Evolutionary conservation across 108 stramenopile species (phyloP), one percentile per base, ranked within the genome.

Genomic region (Schizochytrium sp.): DNA sequence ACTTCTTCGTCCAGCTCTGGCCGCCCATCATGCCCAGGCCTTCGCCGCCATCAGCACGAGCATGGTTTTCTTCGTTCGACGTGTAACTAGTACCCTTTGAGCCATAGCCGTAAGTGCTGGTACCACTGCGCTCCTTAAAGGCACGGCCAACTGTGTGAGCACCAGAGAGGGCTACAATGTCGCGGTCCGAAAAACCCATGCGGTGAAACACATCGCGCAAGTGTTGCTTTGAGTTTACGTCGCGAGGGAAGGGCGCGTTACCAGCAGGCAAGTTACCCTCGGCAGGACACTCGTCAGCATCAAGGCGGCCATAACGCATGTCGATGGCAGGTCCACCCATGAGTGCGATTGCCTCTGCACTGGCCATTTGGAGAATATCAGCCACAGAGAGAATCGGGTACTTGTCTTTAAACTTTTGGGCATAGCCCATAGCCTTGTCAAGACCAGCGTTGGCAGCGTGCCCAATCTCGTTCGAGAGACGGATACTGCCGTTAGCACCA

Each of bases 131-230:
- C 87, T 97, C 96, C 5, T 95, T 95, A 93, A 98, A 97, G 93
- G 97, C 97, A 3, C 96, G 93, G 12, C 98, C 97, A 72, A 99
- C 93, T 55, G 98, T 96, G 92, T 99, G 99, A 0, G 98, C 99
- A n/a, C 99, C 99, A 53, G 94, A 88, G 1, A 99, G 93, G 3
- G 98, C 97, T 17, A 99, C 99, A 91, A 98, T 98, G 91, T 99
- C 98, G 47, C 93, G 91, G 87, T 98, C 98, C 89, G 91, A 91
- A 90, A 98, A 97, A 17, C 98, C 97, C 97, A 98, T 97, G 69
- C 99, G 95, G 69, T 95, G 92, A 90, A 99, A 99, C 55, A 99
- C 94, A 72, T 96, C 96, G 45, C 99, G 95, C 57, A 98, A 89
- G 89, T 96, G 96, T 61, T 94, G 92, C 87, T 91, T 94, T 4